Base-by-base conservation (phyloP, 805 yeast species). In the Hemisphaericaspora nanyangensis region DNA sequence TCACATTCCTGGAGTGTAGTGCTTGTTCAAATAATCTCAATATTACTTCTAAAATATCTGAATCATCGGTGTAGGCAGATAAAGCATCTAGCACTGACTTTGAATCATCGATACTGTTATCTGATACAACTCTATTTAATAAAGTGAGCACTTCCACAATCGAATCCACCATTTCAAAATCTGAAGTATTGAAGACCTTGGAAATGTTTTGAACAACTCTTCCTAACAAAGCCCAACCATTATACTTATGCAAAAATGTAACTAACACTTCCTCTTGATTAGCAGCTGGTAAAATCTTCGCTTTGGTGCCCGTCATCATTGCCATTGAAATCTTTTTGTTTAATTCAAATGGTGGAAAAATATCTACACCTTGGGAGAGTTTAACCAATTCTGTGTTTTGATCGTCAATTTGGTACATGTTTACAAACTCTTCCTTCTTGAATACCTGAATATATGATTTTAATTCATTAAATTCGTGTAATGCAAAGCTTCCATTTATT, bases 181-280 rank as follows among this genome's bases (percentile, higher is more conserved):
- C 66, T 5, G 68, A 49, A 15, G 49, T 49, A 40, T 67, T 63
- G 36, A 66, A 71, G 17, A 51, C 50, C 39, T 62, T 65, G 1
- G 76, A 67, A 7, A 82, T 60, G 46, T 83, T 83, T 47, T 85
- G 89, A 24, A 90, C 58, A 0, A 85, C 63, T 50, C 95, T 73
- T 1, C 97, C 97, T 13, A 91, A 50, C 19, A 85, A 61, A 0
- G 95, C 76, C 95, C 97, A 89, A 1, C 97, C 97, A 53, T 81
- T 85, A 55, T 81, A 88, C 3, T 73, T 71, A 54, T 83, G 77
- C 19, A 82, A 63, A 63, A 93, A 89, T 17, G 87, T 73, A 3
- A 85, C 84, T 13, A 75, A 50, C 8, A 60, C 52, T 43, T 65
- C 61, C 25, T 56, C 49, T 10, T 52, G 56, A 12, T 52, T 50